Evolutionary conservation across 345 rosid genomes (phyloP).

Genomic region (Linum lewisii): DNA sequence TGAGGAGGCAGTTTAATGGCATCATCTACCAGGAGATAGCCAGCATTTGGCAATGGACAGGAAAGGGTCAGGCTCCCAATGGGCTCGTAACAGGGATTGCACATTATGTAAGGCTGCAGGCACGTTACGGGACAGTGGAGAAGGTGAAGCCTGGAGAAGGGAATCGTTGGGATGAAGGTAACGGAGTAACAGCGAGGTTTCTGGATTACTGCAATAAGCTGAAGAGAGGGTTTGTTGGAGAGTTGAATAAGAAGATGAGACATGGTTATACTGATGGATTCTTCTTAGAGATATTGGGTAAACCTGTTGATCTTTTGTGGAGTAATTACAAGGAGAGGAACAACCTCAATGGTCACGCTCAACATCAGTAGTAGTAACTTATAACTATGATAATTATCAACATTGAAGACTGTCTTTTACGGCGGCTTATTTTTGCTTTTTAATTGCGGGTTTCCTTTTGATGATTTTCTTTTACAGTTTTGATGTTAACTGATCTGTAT

Average conservation of each 20-base stretch:
- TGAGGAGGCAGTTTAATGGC: conserved; percentile 36
- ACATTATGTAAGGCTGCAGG: conserved; percentile 13
- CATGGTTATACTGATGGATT: neutral
- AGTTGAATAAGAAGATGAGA: conserved; percentile 2
- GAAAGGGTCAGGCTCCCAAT: conserved; percentile 17
- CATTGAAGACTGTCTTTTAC: too few relatives aligned
- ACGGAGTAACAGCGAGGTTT: conserved; percentile 14
- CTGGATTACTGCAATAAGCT: conserved; percentile 4
- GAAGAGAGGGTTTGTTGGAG: neutral
- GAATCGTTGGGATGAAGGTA: conserved; percentile 12
- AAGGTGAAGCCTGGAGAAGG: conserved; percentile 15
- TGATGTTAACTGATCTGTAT: too few relatives aligned
- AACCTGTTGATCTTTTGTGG: conserved; percentile 15
- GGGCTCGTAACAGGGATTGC: conserved; percentile 19
- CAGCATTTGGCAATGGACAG: conserved; percentile 22
- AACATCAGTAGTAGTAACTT: too few relatives aligned
- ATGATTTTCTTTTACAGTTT: too few relatives aligned
- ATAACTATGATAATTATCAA: too few relatives aligned
- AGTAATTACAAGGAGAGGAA: conserved; percentile 14
- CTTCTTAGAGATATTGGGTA: conserved; percentile 12
- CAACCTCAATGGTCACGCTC: neutral
- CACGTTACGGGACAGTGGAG: neutral
- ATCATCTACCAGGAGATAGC: conserved; percentile 53
- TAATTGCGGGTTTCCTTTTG: too few relatives aligned
- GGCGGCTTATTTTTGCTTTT: too few relatives aligned